Evolutionary conservation across 306 rosid species (phyloP).

Genomic region (Cyclanthera cordifolia): DNA sequence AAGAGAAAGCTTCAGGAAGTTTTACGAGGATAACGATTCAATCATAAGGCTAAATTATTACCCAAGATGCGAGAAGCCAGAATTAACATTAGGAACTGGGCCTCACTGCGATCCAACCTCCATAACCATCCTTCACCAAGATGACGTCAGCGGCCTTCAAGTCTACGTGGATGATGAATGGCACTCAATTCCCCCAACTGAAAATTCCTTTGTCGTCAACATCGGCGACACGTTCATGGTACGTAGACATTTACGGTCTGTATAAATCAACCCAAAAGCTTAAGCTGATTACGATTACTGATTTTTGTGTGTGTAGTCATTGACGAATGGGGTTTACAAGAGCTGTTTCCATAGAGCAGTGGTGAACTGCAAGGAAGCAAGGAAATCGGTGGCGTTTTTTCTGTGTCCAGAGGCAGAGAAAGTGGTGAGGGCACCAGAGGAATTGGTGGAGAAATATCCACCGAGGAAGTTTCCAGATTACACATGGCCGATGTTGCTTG

Average conservation of each 20-base stretch:
- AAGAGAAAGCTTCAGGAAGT: not conserved
- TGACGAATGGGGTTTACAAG: slow-evolving; percentile 11
- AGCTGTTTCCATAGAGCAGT: slow-evolving; percentile 8
- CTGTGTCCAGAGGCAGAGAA: not conserved
- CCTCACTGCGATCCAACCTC: slow-evolving; percentile 17
- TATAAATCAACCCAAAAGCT: no score
- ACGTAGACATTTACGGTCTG: no score
- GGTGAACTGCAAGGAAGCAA: not conserved
- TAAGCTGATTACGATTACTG: no score
- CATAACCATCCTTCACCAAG: slow-evolving; percentile 16
- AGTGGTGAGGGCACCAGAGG: slow-evolving; percentile 5
- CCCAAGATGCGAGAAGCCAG: slow-evolving; percentile 5
- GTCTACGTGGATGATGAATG: slow-evolving; percentile 8
- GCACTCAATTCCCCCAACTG: not conserved
- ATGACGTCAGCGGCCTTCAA: slow-evolving; percentile 8
- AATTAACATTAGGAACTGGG: slow-evolving; percentile 4
- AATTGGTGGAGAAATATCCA: not conserved
- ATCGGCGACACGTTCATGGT: slow-evolving; percentile 17
- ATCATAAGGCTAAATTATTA: slow-evolving; percentile 9
- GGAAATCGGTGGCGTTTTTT: not conserved
- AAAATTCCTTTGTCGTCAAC: slow-evolving; percentile 2
- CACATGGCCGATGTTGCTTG: not conserved
- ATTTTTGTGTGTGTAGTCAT: no score
- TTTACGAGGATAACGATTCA: slow-evolving; percentile 3
- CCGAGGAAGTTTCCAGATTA: slow-evolving; percentile 5